phyloP scores from a whole-genome alignment of 345 rosid species.

The Excoecaria agallocha region DNA sequence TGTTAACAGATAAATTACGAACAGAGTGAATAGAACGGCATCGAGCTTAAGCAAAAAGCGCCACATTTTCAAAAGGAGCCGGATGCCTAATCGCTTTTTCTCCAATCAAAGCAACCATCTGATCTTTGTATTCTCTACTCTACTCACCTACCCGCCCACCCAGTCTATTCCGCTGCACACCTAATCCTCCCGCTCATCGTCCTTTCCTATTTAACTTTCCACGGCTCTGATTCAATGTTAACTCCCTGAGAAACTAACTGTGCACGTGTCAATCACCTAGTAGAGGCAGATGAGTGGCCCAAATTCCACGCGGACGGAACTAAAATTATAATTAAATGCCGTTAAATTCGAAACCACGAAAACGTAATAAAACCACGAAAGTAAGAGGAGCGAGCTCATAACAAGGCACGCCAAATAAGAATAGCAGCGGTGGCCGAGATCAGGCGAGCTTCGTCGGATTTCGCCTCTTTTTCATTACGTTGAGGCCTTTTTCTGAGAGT shows the following conservation, averaged over 20 bases:
- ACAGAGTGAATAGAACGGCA: slow-evolving; percentile 4
- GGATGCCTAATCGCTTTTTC: background rate
- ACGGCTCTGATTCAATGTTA: background rate
- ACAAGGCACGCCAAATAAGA: background rate
- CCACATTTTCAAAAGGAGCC: background rate
- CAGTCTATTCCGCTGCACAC: background rate
- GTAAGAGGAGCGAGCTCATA: background rate
- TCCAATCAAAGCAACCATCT: slow-evolving; percentile 7
- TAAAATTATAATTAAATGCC: background rate
- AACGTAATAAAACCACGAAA: background rate
- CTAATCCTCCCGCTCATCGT: background rate
- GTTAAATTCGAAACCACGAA: background rate
- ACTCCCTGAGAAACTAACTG: background rate
- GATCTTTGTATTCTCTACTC: too few relatives aligned
- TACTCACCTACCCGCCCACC: background rate
- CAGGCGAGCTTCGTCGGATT: slow-evolving; percentile 25
- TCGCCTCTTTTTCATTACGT: background rate
- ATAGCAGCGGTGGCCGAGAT: slow-evolving; percentile 14
- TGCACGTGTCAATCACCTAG: background rate
- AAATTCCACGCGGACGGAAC: slow-evolving; percentile 1
- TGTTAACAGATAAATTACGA: too few relatives aligned
- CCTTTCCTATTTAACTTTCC: background rate
- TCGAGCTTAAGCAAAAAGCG: slow-evolving; percentile 11
- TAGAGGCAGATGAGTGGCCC: background rate
- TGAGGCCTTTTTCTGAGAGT: background rate